These are phyloP conservation scores for Verticillium tricorpus DNA, from an alignment of 2,329 filamentous ascomycete genomes.

Conservation along the genomic window DNA sequence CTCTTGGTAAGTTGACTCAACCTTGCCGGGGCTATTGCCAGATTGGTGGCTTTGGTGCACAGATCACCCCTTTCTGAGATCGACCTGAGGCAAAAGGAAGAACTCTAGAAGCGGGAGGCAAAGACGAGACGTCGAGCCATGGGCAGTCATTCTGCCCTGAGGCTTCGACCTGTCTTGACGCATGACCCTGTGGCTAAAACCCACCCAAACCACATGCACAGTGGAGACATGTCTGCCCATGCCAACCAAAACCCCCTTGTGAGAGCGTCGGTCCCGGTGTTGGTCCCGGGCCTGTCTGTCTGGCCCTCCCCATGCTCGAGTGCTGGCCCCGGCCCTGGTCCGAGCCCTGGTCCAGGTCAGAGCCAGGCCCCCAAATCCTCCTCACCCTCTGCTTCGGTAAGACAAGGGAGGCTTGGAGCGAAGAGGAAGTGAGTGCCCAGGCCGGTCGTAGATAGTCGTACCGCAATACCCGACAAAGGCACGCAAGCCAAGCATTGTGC, in stretches of 20 bases:
- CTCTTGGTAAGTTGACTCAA: background rate
- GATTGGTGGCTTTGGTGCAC: background rate
- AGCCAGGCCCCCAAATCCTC: background rate
- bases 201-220: background rate
- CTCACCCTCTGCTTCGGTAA: background rate
- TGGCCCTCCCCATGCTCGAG: background rate
- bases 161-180: background rate
- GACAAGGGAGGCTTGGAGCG: background rate
- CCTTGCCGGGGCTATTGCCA: conserved; percentile 1
- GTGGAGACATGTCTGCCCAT: background rate
- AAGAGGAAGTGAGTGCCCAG: background rate
- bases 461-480: background rate
- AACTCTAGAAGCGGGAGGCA: conserved; percentile 2
- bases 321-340: background rate
- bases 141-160: conserved; percentile 4
- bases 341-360: background rate
- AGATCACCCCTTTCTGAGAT: background rate
- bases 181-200: background rate
- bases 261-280: background rate
- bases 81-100: conserved; percentile 3
- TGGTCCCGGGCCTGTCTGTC: background rate
- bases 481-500: background rate
- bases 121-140: background rate
- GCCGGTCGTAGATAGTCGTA: background rate
- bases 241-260: background rate